A percentile compares a stretch with the other conserved stretches of the same genome.
phyloP scores from a whole-genome alignment of 208 protist genomes.

The Lotmaria passim region DNA sequence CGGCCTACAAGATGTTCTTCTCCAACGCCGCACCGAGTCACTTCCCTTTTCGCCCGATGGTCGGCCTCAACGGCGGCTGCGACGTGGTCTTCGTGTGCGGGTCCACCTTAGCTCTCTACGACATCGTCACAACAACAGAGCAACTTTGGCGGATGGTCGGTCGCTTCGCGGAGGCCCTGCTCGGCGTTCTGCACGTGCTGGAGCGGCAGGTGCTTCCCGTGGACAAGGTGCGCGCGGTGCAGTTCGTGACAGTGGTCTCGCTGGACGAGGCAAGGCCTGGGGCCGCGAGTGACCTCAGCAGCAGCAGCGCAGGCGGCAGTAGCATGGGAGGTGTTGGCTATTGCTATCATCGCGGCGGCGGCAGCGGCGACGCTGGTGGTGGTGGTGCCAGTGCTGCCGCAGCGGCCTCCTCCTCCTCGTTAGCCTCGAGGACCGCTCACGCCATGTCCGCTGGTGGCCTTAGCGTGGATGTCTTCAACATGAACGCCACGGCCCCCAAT shows the following conservation, averaged over 20 bases:
- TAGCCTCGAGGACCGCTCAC: neutral
- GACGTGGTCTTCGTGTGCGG: conserved; percentile 79
- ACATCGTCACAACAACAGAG: conserved; percentile 65
- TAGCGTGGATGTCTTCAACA: conserved; percentile 29
- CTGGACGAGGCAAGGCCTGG: conserved; percentile 54
- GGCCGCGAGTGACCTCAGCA: neutral
- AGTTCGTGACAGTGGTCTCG: conserved; percentile 79
- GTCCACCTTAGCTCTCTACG: conserved; percentile 71
- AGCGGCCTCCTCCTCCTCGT: neutral
- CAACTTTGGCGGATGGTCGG: conserved; percentile 50
- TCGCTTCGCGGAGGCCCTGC: conserved; percentile 77
- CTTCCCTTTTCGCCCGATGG: conserved; percentile 74
- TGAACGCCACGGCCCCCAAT: conserved; percentile 15
- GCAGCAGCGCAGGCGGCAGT: neutral
- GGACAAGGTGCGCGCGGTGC: conserved; percentile 63
- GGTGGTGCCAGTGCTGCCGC: neutral
- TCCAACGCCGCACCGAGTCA: conserved; percentile 56
- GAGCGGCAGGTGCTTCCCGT: conserved; percentile 66
- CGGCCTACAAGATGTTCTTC: conserved; percentile 82
- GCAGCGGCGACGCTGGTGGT: neutral
- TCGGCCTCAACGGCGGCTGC: conserved; percentile 81
- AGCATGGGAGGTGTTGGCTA: neutral
- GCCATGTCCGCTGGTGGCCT: conserved; percentile 16
- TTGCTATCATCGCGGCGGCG: too few species aligned
- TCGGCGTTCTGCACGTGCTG: conserved; percentile 79